Evolutionary conservation across 75 land plant genomes (phyloP).

Genomic region (Gnetum montanum): DNA sequence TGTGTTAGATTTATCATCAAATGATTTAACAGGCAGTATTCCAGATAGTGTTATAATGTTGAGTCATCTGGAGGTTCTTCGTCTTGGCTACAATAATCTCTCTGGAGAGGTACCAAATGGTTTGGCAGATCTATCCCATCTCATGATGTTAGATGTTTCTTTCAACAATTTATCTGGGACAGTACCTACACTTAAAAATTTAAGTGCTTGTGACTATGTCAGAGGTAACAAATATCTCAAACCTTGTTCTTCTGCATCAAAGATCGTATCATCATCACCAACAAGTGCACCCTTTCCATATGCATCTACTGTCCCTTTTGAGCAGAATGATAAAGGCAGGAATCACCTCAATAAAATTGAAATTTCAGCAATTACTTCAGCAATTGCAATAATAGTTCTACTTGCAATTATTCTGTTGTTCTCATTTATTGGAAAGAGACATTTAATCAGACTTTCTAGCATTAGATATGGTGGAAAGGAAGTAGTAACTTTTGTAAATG

Average conservation of each 20-base stretch:
- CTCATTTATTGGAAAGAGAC: conserved; percentile 22
- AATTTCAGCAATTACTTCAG: conserved; percentile 36
- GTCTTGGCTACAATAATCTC: conserved; percentile 44
- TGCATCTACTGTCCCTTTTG: not conserved
- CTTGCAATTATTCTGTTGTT: conserved; percentile 24
- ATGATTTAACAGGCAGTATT: conserved; percentile 45
- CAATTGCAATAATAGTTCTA: conserved; percentile 20
- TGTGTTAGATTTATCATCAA: conserved; percentile 53
- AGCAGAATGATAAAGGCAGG: not conserved
- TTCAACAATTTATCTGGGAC: conserved; percentile 73
- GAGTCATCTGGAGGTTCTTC: conserved; percentile 14
- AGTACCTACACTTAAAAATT: conserved; percentile 38
- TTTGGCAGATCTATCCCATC: conserved; percentile 33
- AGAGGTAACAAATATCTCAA: conserved; percentile 38
- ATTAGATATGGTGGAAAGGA: conserved; percentile 19
- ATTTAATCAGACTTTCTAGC: conserved; percentile 4
- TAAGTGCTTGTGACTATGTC: conserved; percentile 21
- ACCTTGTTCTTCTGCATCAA: conserved; percentile 22
- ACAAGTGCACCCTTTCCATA: conserved; percentile 5
- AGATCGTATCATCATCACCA: conserved; percentile 12
- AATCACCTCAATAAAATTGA: conserved; percentile 8
- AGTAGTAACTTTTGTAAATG: conserved; percentile 44
- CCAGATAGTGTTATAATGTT: conserved; percentile 47
- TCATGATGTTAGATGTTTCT: conserved; percentile 47
- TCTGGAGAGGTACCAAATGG: conserved; percentile 56